These are phyloP conservation scores for Entomophthora muscae DNA, from an alignment of 371 early-diverging fungal species.

Conservation along the genomic window DNA sequence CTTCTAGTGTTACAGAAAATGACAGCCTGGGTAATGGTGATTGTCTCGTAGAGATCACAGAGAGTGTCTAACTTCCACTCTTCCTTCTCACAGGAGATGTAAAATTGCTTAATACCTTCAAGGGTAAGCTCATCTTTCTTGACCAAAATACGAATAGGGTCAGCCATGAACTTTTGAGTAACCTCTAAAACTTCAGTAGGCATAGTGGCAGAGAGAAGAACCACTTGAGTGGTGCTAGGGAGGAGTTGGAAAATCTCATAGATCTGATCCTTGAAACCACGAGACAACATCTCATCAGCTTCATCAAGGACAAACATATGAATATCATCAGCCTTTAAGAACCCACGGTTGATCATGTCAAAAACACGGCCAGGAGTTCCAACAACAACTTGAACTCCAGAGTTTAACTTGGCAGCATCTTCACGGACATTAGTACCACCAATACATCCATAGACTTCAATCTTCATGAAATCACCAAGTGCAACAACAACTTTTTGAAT, in stretches of 20 bases:
- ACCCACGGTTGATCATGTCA: slow-evolving; percentile 81
- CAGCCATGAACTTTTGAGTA: slow-evolving; percentile 79
- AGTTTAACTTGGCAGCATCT: slow-evolving; percentile 41
- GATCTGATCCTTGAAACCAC: slow-evolving; percentile 90
- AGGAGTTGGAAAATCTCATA: slow-evolving; percentile 78
- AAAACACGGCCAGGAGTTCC: slow-evolving; percentile 92
- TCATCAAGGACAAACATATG: slow-evolving; percentile 93
- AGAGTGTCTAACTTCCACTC: slow-evolving; percentile 83
- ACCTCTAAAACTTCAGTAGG: slow-evolving; percentile 81
- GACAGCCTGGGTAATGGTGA: slow-evolving; percentile 87
- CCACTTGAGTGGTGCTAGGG: slow-evolving; percentile 71
- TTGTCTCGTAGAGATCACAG: slow-evolving; percentile 80
- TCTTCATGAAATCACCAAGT: slow-evolving; percentile 68
- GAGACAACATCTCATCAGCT: slow-evolving; percentile 92
- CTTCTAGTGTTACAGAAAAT: slow-evolving; percentile 91
- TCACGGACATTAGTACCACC: slow-evolving; percentile 81
- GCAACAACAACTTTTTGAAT: slow-evolving; percentile 69
- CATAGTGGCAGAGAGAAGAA: slow-evolving; percentile 85
- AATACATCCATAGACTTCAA: slow-evolving; percentile 65
- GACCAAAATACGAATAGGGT: slow-evolving; percentile 84
- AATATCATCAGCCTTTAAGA: slow-evolving; percentile 53
- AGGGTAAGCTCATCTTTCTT: slow-evolving; percentile 93
- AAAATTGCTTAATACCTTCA: slow-evolving; percentile 89
- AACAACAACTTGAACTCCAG: slow-evolving; percentile 64
- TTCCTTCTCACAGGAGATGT: slow-evolving; percentile 76